phyloP scores from a whole-genome alignment of 192 early-diverging fungal genomes.

The Coemansia erecta region DNA sequence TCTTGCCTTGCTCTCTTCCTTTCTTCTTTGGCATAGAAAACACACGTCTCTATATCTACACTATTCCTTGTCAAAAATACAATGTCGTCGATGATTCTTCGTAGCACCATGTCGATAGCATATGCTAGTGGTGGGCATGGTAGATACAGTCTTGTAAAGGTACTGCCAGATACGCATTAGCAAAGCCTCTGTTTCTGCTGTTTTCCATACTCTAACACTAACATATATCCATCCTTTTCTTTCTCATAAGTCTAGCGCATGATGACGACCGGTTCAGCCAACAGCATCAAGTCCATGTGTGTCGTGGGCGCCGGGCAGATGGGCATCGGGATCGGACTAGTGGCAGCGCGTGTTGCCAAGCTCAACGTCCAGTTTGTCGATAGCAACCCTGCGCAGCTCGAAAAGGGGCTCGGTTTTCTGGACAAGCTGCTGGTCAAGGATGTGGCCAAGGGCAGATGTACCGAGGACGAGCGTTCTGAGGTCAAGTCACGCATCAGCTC shows the following conservation, averaged over 20 bases:
- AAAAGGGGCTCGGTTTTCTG: conserved; percentile 76
- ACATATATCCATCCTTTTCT: not conserved
- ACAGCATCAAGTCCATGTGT: conserved; percentile 58
- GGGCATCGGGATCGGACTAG: conserved; percentile 89
- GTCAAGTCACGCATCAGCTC: conserved; percentile 64
- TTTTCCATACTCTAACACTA: not conserved
- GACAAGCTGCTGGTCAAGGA: conserved; percentile 88
- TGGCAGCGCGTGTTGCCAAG: conserved; percentile 80
- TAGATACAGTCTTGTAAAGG: conserved; percentile 2
- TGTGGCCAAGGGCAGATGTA: conserved; percentile 81
- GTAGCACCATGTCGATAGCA: not conserved
- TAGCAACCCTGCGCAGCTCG: conserved; percentile 70
- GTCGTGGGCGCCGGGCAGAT: conserved; percentile 97
- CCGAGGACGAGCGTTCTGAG: conserved; percentile 67
- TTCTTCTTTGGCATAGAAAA: not conserved
- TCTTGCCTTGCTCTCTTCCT: no score
- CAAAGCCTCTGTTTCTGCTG: not conserved
- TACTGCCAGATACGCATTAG: not conserved
- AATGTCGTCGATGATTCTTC: conserved; percentile 1
- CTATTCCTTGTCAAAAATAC: not conserved
- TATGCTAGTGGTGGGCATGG: not conserved
- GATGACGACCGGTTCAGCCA: conserved; percentile 24
- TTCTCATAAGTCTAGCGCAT: conserved; percentile 14
- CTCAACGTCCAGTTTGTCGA: conserved; percentile 80
- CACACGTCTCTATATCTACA: no score